phyloP scores from a whole-genome alignment of 2,329 filamentous ascomycete genomes.

The Penicillium digitatum region DNA sequence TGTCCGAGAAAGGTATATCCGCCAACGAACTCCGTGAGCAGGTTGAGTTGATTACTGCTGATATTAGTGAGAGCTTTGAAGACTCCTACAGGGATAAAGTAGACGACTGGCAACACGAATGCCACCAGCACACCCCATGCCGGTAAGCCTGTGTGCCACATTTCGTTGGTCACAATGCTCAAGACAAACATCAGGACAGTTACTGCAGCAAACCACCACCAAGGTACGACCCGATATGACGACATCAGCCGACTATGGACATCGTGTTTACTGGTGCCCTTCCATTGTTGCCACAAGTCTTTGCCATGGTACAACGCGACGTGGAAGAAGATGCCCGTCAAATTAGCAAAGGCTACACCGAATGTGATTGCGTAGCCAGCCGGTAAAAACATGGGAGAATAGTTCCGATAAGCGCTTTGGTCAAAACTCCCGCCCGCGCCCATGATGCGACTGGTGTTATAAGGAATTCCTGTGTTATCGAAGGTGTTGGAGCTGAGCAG shows the following conservation, averaged over 20 bases:
- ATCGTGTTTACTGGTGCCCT: constrained; percentile 35
- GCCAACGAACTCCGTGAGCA: constrained; percentile 49
- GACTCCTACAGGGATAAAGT: constrained; percentile 48
- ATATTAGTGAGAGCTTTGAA: constrained; percentile 50
- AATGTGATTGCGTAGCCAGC: constrained; percentile 56
- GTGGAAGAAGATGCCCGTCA: constrained; percentile 53
- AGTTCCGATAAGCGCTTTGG: constrained; percentile 57
- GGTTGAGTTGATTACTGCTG: constrained; percentile 47
- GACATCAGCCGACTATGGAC: constrained; percentile 45
- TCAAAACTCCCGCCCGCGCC: constrained; percentile 55
- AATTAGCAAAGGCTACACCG: constrained; percentile 64
- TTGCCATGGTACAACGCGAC: constrained; percentile 37
- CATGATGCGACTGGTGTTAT: constrained; percentile 61
- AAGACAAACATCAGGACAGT: constrained; percentile 37
- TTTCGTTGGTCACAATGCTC: constrained; percentile 38
- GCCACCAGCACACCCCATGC: constrained; percentile 46
- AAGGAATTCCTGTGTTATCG: constrained; percentile 59
- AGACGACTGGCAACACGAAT: constrained; percentile 45
- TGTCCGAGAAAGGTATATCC: constrained; percentile 48
- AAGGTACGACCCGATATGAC: constrained; percentile 40
- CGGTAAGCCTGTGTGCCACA: constrained; percentile 47
- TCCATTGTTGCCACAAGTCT: constrained; percentile 36
- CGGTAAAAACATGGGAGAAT: constrained; percentile 63
- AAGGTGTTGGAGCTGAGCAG: constrained; percentile 59
- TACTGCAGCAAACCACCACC: constrained; percentile 47